These are phyloP conservation scores for Euryodendron excelsum DNA, from an alignment of 148 eudicot genomes.

Conservation along the genomic window DNA sequence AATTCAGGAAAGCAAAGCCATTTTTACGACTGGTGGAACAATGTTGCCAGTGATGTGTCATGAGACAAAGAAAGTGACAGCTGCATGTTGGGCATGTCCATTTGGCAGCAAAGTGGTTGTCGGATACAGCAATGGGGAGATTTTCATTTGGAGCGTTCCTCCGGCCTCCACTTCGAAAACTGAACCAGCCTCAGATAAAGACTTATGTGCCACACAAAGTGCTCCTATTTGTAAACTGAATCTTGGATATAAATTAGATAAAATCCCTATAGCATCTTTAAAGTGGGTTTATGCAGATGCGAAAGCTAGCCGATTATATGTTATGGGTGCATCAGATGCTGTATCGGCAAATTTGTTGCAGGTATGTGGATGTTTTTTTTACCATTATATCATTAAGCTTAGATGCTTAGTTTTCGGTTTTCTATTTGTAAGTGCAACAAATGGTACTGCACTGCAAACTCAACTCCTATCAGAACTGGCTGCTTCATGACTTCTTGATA, in stretches of 20 bases:
- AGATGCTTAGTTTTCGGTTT: neutral
- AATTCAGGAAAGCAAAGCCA: slow-evolving; percentile 67
- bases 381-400: neutral
- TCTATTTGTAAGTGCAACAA: neutral
- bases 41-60: slow-evolving; percentile 41
- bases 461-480: neutral
- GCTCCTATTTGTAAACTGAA: slow-evolving; percentile 68
- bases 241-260: slow-evolving; percentile 80
- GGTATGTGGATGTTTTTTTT: slow-evolving; percentile 43
- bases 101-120: slow-evolving; percentile 74
- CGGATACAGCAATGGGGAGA: slow-evolving; percentile 87
- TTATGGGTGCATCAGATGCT: slow-evolving; percentile 55
- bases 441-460: neutral
- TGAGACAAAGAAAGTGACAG: slow-evolving; percentile 73
- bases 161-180: slow-evolving; percentile 32
- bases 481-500: slow-evolving; percentile 2
- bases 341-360: slow-evolving; percentile 63
- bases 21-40: slow-evolving; percentile 54
- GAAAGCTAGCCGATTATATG: slow-evolving; percentile 76
- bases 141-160: slow-evolving; percentile 54
- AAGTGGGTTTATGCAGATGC: slow-evolving; percentile 76
- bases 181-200: slow-evolving; percentile 31
- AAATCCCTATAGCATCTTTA: slow-evolving; percentile 62
- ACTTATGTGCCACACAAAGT: slow-evolving; percentile 35
- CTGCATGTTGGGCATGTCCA: slow-evolving; percentile 91